Evolutionary conservation across 2,329 filamentous ascomycete species (phyloP).

Genomic region (Pleoardoris graminearum): DNA sequence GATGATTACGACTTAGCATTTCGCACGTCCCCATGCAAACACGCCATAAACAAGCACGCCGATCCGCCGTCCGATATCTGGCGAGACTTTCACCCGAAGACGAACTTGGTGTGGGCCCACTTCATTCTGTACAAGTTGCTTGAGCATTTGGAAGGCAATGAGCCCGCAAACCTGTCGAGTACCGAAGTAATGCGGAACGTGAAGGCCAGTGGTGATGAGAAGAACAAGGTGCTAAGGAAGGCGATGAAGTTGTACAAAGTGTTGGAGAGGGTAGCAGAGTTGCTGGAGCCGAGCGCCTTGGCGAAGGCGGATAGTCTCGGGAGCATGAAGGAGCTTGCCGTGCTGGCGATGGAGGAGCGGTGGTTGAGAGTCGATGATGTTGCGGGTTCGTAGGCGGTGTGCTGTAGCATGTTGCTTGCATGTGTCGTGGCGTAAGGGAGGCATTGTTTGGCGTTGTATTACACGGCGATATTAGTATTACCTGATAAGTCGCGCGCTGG

Average conservation of each 20-base stretch:
- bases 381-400: conserved; percentile 15
- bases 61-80: conserved; percentile 43
- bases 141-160: conserved; percentile 35
- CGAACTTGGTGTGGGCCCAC: conserved; percentile 66
- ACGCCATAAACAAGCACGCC: not conserved
- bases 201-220: conserved; percentile 11
- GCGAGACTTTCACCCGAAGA: conserved; percentile 60
- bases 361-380: conserved; percentile 44
- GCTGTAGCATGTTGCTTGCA: too few relatives aligned
- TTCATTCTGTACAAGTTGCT: conserved; percentile 63
- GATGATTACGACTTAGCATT: conserved; percentile 11
- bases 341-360: conserved; percentile 37
- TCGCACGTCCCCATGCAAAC: conserved; percentile 6
- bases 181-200: conserved; percentile 22
- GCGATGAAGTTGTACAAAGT: conserved; percentile 44
- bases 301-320: conserved; percentile 24
- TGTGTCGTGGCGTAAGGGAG: too few relatives aligned
- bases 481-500: too few relatives aligned
- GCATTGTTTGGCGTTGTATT: too few relatives aligned
- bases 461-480: too few relatives aligned
- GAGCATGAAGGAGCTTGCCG: conserved; percentile 41
- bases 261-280: conserved; percentile 41
- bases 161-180: conserved; percentile 24
- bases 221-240: conserved; percentile 37
- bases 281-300: conserved; percentile 47